Conservation (phyloP, 2,329 filamentous ascomycete species). For the Paecilomyces dactylethromorphus region DNA sequence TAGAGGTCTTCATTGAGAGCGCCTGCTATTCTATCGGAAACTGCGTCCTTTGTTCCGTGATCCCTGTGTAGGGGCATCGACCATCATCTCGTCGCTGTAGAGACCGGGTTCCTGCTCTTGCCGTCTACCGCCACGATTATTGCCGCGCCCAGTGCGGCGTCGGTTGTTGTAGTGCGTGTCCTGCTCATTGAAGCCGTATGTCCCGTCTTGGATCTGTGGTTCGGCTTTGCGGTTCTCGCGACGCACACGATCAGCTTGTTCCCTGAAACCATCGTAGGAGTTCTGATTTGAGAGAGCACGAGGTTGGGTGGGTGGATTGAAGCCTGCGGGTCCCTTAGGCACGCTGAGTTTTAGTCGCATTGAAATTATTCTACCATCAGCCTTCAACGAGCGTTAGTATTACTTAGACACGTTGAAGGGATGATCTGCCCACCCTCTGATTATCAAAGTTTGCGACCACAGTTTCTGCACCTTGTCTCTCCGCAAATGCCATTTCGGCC, state of each 20-base stretch:
- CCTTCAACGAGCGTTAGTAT: constrained; percentile 33
- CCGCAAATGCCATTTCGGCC: constrained; percentile 53
- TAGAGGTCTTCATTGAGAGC: background rate
- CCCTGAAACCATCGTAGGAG: constrained; percentile 29
- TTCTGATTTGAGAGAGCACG: constrained; percentile 9
- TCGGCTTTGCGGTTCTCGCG: constrained; percentile 27
- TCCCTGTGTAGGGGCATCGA: constrained; percentile 25
- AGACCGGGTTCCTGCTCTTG: constrained; percentile 17
- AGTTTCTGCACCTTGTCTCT: constrained; percentile 50
- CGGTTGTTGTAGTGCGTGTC: constrained; percentile 8
- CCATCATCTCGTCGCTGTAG: constrained; percentile 37
- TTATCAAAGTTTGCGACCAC: constrained; percentile 58
- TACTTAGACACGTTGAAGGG: background rate
- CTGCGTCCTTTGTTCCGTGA: constrained; percentile 12
- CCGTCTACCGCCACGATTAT: constrained; percentile 8
- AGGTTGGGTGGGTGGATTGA: constrained; percentile 7
- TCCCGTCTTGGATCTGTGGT: constrained; percentile 30
- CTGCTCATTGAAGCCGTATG: constrained; percentile 28
- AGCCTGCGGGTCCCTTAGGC: constrained; percentile 2
- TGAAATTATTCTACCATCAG: constrained; percentile 54
- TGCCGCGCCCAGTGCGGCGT: constrained; percentile 1
- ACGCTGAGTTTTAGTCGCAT: constrained; percentile 45
- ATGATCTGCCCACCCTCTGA: constrained; percentile 44
- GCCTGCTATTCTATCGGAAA: background rate
- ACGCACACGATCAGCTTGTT: constrained; percentile 35